These are phyloP conservation scores for Penicillium chermesinum DNA, from an alignment of 495 filamentous ascomycete species.

Conservation along the genomic window DNA sequence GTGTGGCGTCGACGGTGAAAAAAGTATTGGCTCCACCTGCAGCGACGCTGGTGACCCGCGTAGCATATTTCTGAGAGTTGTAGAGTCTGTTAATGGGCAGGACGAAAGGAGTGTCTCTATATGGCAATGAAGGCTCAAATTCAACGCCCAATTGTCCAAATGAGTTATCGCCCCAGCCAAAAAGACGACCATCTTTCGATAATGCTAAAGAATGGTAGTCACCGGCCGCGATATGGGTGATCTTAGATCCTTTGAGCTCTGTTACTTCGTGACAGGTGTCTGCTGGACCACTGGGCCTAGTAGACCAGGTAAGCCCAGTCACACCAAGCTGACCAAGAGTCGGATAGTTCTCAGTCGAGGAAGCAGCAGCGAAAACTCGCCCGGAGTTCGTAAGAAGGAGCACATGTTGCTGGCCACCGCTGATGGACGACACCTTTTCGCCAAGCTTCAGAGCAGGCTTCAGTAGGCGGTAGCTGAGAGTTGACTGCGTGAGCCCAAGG, in stretches of 20 bases:
- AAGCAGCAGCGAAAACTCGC: constrained; percentile 78
- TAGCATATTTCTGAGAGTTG: constrained; percentile 49
- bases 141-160: constrained; percentile 81
- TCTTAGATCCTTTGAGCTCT: constrained; percentile 56
- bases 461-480: constrained; percentile 65
- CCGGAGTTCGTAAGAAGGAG: constrained; percentile 81
- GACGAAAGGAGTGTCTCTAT: constrained; percentile 61
- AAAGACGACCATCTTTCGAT: constrained; percentile 70
- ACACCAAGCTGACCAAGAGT: constrained; percentile 81
- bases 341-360: constrained; percentile 72
- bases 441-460: constrained; percentile 64
- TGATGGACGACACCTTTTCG: constrained; percentile 70
- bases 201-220: constrained; percentile 81
- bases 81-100: constrained; percentile 69
- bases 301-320: constrained; percentile 72
- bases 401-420: constrained; percentile 76
- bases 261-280: constrained; percentile 74
- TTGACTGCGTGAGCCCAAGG: constrained; percentile 56
- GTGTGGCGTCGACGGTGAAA: constrained; percentile 75
- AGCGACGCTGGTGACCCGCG: constrained; percentile 65
- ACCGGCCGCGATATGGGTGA: constrained; percentile 71
- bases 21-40: constrained; percentile 84
- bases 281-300: constrained; percentile 69
- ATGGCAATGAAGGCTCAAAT: constrained; percentile 52
- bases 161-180: constrained; percentile 86